Percentiles rank a stretch among this genome's conserved stretches.
Evolutionary conservation across 352 stramenopile genomes (phyloP).

Genomic region (Pythium plurisporium): DNA sequence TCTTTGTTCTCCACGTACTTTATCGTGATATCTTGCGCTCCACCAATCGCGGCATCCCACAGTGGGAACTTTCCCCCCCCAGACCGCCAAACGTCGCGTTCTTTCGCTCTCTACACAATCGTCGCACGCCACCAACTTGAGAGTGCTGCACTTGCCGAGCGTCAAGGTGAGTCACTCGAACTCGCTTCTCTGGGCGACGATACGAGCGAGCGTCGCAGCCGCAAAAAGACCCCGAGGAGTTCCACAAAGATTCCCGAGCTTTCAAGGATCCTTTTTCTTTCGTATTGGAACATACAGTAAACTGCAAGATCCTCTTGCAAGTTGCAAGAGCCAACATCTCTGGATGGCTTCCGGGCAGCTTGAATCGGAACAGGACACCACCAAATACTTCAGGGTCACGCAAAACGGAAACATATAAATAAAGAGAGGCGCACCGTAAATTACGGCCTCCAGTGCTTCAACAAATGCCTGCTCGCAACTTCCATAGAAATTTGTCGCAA

Average conservation of each 20-base stretch:
- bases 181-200: not conserved
- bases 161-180: not conserved
- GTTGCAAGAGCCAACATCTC: no score
- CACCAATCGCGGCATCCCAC: conserved; percentile 11
- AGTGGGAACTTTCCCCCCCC: conserved; percentile 1
- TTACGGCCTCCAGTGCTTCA: not conserved
- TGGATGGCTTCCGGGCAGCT: no score
- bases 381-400: not conserved
- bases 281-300: no score
- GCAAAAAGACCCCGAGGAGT: not conserved
- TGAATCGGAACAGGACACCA: no score
- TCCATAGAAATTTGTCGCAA: not conserved
- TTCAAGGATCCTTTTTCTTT: no score
- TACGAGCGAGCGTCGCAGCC: not conserved
- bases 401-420: not conserved
- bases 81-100: conserved; percentile 5
- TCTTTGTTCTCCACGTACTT: conserved; percentile 10
- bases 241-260: not conserved
- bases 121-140: not conserved
- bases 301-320: not conserved
- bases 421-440: not conserved
- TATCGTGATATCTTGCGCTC: not conserved
- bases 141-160: conserved; percentile 4
- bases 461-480: not conserved
- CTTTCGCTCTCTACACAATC: conserved; percentile 1